Base-by-base conservation (phyloP, 2,329 filamentous ascomycete species). In the Zasmidium angulare region DNA sequence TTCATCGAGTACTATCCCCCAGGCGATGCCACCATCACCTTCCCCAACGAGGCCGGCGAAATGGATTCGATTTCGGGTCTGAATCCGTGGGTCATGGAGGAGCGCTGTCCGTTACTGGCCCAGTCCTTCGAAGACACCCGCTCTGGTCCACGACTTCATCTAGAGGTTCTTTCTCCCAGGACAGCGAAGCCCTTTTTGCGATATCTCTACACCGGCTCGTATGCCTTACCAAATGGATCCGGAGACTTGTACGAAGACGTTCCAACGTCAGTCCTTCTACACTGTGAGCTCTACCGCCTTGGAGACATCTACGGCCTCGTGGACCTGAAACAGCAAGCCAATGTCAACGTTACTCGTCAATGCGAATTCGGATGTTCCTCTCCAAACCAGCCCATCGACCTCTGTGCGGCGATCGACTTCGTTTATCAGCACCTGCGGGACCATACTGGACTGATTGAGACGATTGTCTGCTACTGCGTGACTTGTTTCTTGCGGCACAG, bases 401-500 rank as follows among this genome's bases (percentile, higher is more conserved):
- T 81, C 1, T 75, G 74, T 58, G 67, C 69, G 6, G 74, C 76
- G 2, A 76, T 80, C 47, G 64, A 66, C 10, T 75, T 68, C 55
- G 51, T 66, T 12, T 74, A 74, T 62, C 54, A 64, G 31, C 50
- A 72, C 47, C 60, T 74, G 22, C 51, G 56, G 9, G 58, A 63
- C 7, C 63, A 73, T 47, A 62, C 66, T 19, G 62, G 66, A 19
- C 66, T 79, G 3, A 62, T 77, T 7, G 71, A 77, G 46, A 74
- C 72, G 0, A 67, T 80, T 17, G 68, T 78, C 51, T 72, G 78
- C 62, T 80, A 79, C 65, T 79, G 77, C 59, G 69, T 80, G 20
- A 68, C 70, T 6, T 80, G 79, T 65, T 79, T 77, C 59, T 66
- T 79, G 20, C 67, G 69, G 9, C 77, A 80, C 59, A 63, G 64